Evolutionary conservation across 305 asterid genomes (phyloP), one percentile per base, ranked within the genome.

Genomic region (Fraxinus angustifolia): DNA sequence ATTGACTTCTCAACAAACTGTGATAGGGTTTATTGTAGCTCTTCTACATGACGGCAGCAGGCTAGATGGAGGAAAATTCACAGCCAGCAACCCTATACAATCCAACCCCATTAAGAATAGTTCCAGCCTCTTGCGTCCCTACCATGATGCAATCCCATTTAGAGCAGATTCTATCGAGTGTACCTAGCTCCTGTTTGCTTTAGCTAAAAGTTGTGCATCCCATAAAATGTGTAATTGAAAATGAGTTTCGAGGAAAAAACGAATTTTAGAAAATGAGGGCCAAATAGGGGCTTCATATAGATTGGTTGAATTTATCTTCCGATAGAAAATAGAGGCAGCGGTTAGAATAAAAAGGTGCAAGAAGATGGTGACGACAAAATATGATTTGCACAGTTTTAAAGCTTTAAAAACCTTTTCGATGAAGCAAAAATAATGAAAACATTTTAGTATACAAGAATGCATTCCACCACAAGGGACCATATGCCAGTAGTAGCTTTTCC

Each of bases 41-140:
- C 40, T 68, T 68, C 38, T 30, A 68, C 74, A 68, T 8, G 35
- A 65, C 12, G 16, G 72, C 14, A 62, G 72, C 19, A 67, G 17
- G 73, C 73, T 67, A 67, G 73, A 67, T 67, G 36, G 73, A 67
- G 73, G 17, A 60, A 67, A 67, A 28, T 67, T 67, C 35, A 12
- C 38, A 67, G 36, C 74, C 34, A 14, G 8, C 74, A 28, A 68
- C 36, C 74, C 40, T 14, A 30, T 65, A 65, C 16, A 26, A 21
- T 26, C n/a, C 33, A 65, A 17, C 65, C 65, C 65, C 65, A 56
- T 56, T 56, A 56, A 56, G 65, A 56, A n/a, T n/a, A 17, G 65
- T 17, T 56, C 65, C 19, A 56, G 65, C 26, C 26, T 17, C 28
- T 21, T 21, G 2, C 31, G 0, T 60, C 31, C 68, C 30, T 58